Percentiles rank a stretch among this genome's conserved stretches.
Evolutionary conservation across 768 basidiomycete genomes (phyloP).

Genomic region (Phaeotremella skinneri): DNA sequence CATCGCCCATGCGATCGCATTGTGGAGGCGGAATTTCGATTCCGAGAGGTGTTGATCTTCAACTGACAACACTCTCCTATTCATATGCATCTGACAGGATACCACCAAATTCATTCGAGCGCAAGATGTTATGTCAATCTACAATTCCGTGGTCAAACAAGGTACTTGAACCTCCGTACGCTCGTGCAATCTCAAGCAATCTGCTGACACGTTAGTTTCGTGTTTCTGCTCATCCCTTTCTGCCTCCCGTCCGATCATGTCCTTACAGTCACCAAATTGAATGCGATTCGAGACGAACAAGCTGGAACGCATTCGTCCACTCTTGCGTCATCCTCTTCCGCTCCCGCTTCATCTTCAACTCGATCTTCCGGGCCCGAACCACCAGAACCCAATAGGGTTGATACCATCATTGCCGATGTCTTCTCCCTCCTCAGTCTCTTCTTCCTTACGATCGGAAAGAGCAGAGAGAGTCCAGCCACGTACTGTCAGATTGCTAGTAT

Average conservation of each 20-base stretch:
- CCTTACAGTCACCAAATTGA: conserved; percentile 72
- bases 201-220: no score
- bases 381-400: conserved; percentile 68
- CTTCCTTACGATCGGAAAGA: conserved; percentile 97
- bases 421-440: conserved; percentile 92
- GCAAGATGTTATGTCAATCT: conserved; percentile 87
- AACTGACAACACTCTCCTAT: not conserved
- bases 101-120: conserved; percentile 88
- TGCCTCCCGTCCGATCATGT: not conserved
- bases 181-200: conserved; percentile 4
- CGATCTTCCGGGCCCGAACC: conserved; percentile 24
- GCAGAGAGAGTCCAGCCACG: conserved; percentile 86
- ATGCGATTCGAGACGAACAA: conserved; percentile 77
- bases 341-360: conserved; percentile 21
- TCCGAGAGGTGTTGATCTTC: not conserved
- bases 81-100: conserved; percentile 73
- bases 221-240: not conserved
- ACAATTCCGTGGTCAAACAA: conserved; percentile 90
- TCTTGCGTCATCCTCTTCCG: conserved; percentile 55
- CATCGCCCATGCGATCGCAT: no score
- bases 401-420: conserved; percentile 92
- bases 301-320: conserved; percentile 21
- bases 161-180: conserved; percentile 56
- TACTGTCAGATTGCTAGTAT: conserved; percentile 96
- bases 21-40: not conserved